A percentile compares a stretch with the other conserved stretches of the same genome.
phyloP scores from a whole-genome alignment of 768 basidiomycete species.

The Podaxis carcinomalis region DNA sequence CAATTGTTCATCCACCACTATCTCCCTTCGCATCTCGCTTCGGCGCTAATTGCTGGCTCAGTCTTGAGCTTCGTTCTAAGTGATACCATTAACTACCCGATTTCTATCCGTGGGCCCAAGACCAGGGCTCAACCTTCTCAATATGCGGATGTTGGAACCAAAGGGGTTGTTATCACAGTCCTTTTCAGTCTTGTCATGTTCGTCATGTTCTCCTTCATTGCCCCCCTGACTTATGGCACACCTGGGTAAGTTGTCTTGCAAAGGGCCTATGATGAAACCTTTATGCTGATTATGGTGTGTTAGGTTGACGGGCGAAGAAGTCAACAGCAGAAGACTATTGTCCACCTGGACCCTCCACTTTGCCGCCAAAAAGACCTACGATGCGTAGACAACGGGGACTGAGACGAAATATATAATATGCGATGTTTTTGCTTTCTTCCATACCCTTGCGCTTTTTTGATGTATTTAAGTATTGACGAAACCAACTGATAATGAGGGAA shows the following conservation, averaged over 20 bases:
- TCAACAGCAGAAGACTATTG: slow-evolving; percentile 79
- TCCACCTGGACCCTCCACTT: slow-evolving; percentile 95
- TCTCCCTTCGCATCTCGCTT: slow-evolving; percentile 92
- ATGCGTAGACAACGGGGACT: slow-evolving; percentile 22
- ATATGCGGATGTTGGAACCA: slow-evolving; percentile 73
- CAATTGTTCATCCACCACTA: slow-evolving; percentile 98
- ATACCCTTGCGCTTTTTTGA: slow-evolving; percentile 18
- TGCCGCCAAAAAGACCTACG: slow-evolving; percentile 61
- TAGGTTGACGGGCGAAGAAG: slow-evolving; percentile 80
- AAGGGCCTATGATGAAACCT: background rate
- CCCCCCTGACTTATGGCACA: slow-evolving; percentile 94
- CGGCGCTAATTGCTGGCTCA: slow-evolving; percentile 87
- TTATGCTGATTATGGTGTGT: slow-evolving; percentile 13
- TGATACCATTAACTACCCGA: slow-evolving; percentile 88
- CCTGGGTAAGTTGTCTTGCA: slow-evolving; percentile 67
- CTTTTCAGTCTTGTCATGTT: slow-evolving; percentile 59
- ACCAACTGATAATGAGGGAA: background rate
- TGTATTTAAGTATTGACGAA: slow-evolving; percentile 17
- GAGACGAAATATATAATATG: slow-evolving; percentile 2
- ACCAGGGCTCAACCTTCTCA: slow-evolving; percentile 51
- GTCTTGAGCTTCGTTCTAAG: slow-evolving; percentile 88
- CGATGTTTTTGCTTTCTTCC: background rate
- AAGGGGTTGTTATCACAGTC: slow-evolving; percentile 63
- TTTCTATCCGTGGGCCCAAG: slow-evolving; percentile 70
- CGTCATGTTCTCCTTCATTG: slow-evolving; percentile 65